phyloP scores from a whole-genome alignment of 495 filamentous ascomycete species.

The Podospora appendiculata region DNA sequence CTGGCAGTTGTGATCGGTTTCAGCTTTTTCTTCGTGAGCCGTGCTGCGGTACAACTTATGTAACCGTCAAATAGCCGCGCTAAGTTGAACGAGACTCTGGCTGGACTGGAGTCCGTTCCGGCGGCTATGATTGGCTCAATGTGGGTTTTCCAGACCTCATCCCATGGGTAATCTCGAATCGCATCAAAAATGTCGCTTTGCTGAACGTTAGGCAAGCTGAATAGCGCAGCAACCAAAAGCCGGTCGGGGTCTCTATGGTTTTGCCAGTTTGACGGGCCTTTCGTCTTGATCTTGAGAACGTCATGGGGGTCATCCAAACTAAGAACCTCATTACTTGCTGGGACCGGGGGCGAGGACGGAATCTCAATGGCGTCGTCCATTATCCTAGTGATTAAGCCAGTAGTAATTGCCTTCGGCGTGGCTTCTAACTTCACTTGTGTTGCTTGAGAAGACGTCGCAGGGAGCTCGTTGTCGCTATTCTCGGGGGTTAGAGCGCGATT shows the following conservation, averaged over 20 bases:
- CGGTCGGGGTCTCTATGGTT: constrained; percentile 12
- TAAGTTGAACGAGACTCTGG: constrained; percentile 4
- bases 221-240: constrained; percentile 17
- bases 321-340: constrained; percentile 1
- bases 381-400: neutral
- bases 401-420: neutral
- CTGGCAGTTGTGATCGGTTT: neutral
- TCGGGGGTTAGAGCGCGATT: neutral
- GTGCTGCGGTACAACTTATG: constrained; percentile 1
- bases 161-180: neutral
- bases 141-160: constrained; percentile 14
- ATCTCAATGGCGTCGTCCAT: constrained; percentile 6
- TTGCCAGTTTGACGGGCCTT: constrained; percentile 15
- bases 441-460: too few species aligned
- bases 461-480: neutral
- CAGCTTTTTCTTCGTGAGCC: neutral
- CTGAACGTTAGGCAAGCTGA: neutral
- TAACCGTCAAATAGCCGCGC: constrained; percentile 18
- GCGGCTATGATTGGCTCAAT: constrained; percentile 5
- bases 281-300: constrained; percentile 7
- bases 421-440: too few species aligned
- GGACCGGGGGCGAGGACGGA: constrained; percentile 4
- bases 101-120: neutral
- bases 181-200: constrained; percentile 1
- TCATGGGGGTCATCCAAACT: constrained; percentile 1